Evolutionary conservation across 2,329 filamentous ascomycete species (phyloP), one percentile per base, ranked within the genome.

Genomic region (Thielaviopsis populi): DNA sequence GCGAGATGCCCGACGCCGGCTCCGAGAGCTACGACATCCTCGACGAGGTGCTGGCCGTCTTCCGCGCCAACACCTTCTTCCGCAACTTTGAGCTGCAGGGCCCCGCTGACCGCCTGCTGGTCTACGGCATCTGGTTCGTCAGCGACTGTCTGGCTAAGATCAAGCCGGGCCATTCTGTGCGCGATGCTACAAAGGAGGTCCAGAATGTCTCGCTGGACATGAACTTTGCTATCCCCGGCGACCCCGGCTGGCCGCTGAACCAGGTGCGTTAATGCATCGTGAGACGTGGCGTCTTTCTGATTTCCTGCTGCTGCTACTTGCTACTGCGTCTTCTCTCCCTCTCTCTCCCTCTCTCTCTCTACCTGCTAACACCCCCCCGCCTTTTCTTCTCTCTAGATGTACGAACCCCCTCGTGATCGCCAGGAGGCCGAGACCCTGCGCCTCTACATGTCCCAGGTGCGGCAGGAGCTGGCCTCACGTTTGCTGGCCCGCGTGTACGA

Each of bases 51-150:
- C 82, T 99, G 63, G 82, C 86, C 13, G 83, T 97, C 60, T 99
- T 97, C 82, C 89, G 94, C 68, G 92, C 94, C 71, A 97, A 99
- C 79, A 96, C 92, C 66, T 92, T 99, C 76, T 99, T 97, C 82
- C 88, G 94, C 71, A 99, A 97, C 81, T 99, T 99, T 71, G 94
- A 97, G 80, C 95, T 97, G 78, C 92, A 96, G 77, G 94, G 94
- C 15, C 88, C 90, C 30, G 92, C 94, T 65, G 94, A 99, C 76
- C 83, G 94, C 48, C 84, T 97, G 71, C 81, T 99, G 69, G 91
- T 97, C 72, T 99, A 99, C 77, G 92, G 92, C 67, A 99, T 96
- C 74, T 82, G 95, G 73, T 97, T 92, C 76, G 82, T 97, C 71
- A 92, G 87, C 76, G 91, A 97, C 75, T 91, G 90, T 70, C 78